Evolutionary conservation across 169 alveolate genomes (phyloP).

Genomic region (Cryptosporidium sp.): DNA sequence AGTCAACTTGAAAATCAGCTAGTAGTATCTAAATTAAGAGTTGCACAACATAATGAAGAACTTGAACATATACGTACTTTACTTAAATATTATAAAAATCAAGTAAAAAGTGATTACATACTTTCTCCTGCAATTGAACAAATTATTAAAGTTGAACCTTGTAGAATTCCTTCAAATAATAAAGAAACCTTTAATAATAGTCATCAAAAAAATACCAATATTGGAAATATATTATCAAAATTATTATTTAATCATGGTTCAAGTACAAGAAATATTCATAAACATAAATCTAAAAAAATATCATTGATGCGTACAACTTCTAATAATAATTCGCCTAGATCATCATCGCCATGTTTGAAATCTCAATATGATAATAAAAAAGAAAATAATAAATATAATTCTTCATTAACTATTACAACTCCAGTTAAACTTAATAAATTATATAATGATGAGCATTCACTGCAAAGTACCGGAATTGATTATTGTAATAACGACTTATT

Average conservation of each 20-base stretch:
- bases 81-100: slow-evolving; percentile 50
- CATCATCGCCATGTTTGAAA: slow-evolving; percentile 16
- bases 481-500: neutral
- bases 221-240: slow-evolving; percentile 34
- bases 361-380: neutral
- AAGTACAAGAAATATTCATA: neutral
- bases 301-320: neutral
- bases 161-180: slow-evolving; percentile 25
- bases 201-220: neutral
- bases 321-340: neutral
- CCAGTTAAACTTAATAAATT: neutral
- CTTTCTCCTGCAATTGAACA: slow-evolving; percentile 72
- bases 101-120: slow-evolving; percentile 59
- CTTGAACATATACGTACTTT: slow-evolving; percentile 67
- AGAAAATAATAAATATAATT: neutral
- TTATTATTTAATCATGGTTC: slow-evolving; percentile 37
- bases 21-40: slow-evolving; percentile 63
- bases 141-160: slow-evolving; percentile 67
- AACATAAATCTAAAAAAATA: neutral
- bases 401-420: slow-evolving; percentile 3
- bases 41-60: slow-evolving; percentile 75
- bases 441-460: neutral
- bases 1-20: slow-evolving; percentile 49
- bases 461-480: slow-evolving; percentile 3
- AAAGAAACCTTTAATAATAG: neutral